A percentile compares a stretch with the other conserved stretches of the same genome.
Conservation (phyloP, 1,284 basidiomycete genomes). For the Cryptococcus sp. region DNA sequence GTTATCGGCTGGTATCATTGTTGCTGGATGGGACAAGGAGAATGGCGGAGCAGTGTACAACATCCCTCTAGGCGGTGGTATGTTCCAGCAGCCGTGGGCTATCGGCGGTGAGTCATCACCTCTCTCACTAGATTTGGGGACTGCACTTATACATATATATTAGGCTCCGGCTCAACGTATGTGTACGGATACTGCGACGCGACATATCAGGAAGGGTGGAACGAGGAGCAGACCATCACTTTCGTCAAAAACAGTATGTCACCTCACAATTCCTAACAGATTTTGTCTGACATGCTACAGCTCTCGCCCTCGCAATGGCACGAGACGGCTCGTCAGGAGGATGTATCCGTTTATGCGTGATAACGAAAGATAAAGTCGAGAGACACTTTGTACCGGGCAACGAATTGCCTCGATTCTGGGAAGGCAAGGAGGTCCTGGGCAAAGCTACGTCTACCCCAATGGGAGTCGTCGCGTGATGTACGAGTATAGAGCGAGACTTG, state of each 20-base stretch:
- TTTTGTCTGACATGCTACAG: slow-evolving; percentile 53
- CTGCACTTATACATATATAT: not conserved
- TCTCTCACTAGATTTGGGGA: not conserved
- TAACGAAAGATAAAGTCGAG: slow-evolving; percentile 89
- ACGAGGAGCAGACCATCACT: slow-evolving; percentile 81
- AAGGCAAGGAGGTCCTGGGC: slow-evolving; percentile 47
- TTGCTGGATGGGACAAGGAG: slow-evolving; percentile 96
- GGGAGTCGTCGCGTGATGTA: too few species aligned
- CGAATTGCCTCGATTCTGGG: slow-evolving; percentile 67
- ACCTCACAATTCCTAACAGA: not conserved
- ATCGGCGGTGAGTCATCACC: slow-evolving; percentile 71
- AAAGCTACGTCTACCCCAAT: not conserved
- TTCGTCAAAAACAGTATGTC: slow-evolving; percentile 89
- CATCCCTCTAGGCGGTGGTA: slow-evolving; percentile 88
- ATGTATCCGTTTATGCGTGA: slow-evolving; percentile 95
- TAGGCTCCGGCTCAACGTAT: slow-evolving; percentile 94
- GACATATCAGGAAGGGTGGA: slow-evolving; percentile 95
- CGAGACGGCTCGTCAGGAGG: slow-evolving; percentile 98
- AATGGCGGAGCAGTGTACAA: slow-evolving; percentile 95
- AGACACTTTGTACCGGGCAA: slow-evolving; percentile 93
- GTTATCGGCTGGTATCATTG: slow-evolving; percentile 92
- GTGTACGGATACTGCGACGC: slow-evolving; percentile 99
- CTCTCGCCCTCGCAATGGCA: slow-evolving; percentile 92
- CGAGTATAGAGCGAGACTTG: not conserved
- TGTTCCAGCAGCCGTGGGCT: slow-evolving; percentile 94